These are phyloP conservation scores for Pisolithus orientalis DNA, from an alignment of 768 basidiomycete species.

Conservation along the genomic window DNA sequence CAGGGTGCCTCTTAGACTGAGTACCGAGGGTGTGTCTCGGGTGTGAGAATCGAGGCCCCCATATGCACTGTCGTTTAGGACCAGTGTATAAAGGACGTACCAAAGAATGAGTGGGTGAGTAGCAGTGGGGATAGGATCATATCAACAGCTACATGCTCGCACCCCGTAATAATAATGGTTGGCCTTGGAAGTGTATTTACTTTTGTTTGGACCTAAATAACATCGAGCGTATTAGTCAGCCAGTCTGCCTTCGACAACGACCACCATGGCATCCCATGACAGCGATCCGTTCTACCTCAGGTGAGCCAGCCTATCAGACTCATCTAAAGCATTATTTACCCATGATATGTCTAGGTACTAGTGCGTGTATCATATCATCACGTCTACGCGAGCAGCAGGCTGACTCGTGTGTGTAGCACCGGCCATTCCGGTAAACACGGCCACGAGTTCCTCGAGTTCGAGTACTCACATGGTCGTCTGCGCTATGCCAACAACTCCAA, in stretches of 20 bases:
- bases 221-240: too few species aligned
- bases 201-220: too few species aligned
- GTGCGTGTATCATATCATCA: slow-evolving; percentile 27
- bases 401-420: slow-evolving; percentile 32
- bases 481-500: slow-evolving; percentile 99
- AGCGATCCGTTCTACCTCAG: slow-evolving; percentile 80
- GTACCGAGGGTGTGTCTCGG: too few species aligned
- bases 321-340: slow-evolving; percentile 1
- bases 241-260: slow-evolving; percentile 7
- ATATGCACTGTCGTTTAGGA: too few species aligned
- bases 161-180: too few species aligned
- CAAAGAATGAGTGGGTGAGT: too few species aligned
- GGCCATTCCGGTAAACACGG: slow-evolving; percentile 99
- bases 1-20: too few species aligned
- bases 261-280: slow-evolving; percentile 33
- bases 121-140: too few species aligned
- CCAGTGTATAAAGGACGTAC: too few species aligned
- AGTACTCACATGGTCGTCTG: slow-evolving; percentile 93
- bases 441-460: slow-evolving; percentile 97
- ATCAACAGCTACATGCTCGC: too few species aligned
- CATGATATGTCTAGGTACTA: slow-evolving; percentile 39
- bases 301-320: slow-evolving; percentile 29
- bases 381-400: background rate
- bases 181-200: too few species aligned
- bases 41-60: too few species aligned